Evolutionary conservation across 2,329 filamentous ascomycete species (phyloP), one percentile per base, ranked within the genome.

Genomic region (Arachnopeziza araneosa): DNA sequence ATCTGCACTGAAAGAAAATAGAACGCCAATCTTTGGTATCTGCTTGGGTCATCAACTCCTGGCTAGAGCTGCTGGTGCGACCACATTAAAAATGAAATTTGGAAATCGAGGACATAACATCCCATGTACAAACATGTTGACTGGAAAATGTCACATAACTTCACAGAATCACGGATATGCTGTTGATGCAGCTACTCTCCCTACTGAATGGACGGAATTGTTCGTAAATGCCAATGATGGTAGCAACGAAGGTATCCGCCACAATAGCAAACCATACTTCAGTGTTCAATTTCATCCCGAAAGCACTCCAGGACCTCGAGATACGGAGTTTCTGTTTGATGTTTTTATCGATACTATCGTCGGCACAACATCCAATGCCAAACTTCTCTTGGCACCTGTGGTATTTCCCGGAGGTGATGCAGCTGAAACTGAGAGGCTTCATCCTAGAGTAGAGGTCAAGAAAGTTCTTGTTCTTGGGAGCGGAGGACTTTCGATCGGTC

Each of bases 281-380:
- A 97, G 92, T 80, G 95, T 98, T n/a, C 95, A 99, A 74, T 99
- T 99, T 79, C 95, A 99, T 73, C 95, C 95, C 0, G 95, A 99
- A 77, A 96, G 93, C 79, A 96, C 92, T 1, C 95, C 95, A 2
- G 95, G 95, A 60, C 95, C 95, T 56, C 85, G 91, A 44, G 95
- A 99, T 73, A 99, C 95, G 26, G 95, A 99, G 75, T 97, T 90
- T 73, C 82, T 99, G 24, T 99, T 99, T 66, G 93, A 99, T 75
- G 91, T 98, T 64, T 99, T 99, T 79, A 90, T 99, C 72, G 79
- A 88, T 76, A 89, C 92, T 22, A 90, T 98, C 67, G 79, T 84
- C 71, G 83, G 88, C 68, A 89, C 89, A 60, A 80, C 92, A 54
- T 77, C 83, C 58, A 86, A 92, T 63, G 76, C 83, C 19, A 80